phyloP scores from a whole-genome alignment of 108 stramenopile species.

The Parietichytrium sp. region DNA sequence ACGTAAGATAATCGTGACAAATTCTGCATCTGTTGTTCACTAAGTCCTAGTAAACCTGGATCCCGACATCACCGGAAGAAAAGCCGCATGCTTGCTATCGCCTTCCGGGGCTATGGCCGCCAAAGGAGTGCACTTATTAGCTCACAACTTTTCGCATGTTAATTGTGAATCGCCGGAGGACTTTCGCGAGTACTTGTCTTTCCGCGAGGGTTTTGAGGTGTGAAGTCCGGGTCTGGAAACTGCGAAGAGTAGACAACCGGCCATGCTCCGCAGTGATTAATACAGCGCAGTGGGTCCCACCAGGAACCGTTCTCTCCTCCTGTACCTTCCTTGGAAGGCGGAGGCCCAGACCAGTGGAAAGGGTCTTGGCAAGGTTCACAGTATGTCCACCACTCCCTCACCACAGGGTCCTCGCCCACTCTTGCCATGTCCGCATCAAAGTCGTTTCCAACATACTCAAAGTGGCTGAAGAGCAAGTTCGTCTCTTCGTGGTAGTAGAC shows the following conservation, averaged over 20 bases:
- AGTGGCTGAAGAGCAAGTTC: slow-evolving; percentile 7
- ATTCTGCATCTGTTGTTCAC: too few species aligned
- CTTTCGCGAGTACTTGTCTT: too few species aligned
- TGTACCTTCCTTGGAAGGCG: not conserved
- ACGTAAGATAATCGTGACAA: too few species aligned
- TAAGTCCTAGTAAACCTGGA: too few species aligned
- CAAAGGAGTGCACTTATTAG: too few species aligned
- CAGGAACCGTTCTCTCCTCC: not conserved
- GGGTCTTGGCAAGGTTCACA: slow-evolving; percentile 31
- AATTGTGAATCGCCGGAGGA: too few species aligned
- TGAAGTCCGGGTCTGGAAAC: slow-evolving; percentile 19
- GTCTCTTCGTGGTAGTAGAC: not conserved
- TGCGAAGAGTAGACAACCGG: not conserved
- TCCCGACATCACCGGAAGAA: too few species aligned
- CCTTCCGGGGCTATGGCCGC: too few species aligned
- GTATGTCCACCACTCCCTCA: not conserved
- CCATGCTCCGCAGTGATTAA: slow-evolving; percentile 32
- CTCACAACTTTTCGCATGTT: too few species aligned
- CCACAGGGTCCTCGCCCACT: not conserved
- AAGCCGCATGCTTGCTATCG: too few species aligned
- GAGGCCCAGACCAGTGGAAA: not conserved
- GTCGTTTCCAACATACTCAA: slow-evolving; percentile 21
- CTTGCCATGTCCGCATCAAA: slow-evolving; percentile 19
- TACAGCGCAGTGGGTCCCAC: slow-evolving; percentile 2
- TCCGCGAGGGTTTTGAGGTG: not conserved